Evolutionary conservation across 1,284 basidiomycete genomes (phyloP), one percentile per base, ranked within the genome.

Genomic region (Wallemia mellicola): DNA sequence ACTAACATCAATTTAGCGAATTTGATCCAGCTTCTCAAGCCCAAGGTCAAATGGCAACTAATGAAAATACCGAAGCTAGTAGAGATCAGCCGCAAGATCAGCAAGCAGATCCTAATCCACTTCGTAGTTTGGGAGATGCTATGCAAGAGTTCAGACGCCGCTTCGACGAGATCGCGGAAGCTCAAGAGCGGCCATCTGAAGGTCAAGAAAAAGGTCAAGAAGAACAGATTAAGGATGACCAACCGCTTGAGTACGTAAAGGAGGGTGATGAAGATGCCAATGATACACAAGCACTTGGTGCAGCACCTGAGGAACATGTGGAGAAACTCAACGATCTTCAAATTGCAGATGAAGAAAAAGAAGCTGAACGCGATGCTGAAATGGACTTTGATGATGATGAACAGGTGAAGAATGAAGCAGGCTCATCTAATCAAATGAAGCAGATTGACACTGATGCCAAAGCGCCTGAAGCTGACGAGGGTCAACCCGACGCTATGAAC

Each of bases 241-340:
- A 81, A 65, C 74, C 76, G 58, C 74, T 94, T 24, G 86, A 95
- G 68, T 91, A 94, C 69, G 73, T 86, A n/a, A 78, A 77, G 24
- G 79, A 83, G 7, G 74, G 74, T 57, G 78, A 80, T 28, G 80
- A 85, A 62, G 73, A 73, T 15, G 79, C 80, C 60, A 75, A 82
- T 57, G 79, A 84, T 59, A 82, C 85, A 76, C 88, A 96, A 69
- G 88, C 89, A 0, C 76, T 96, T 14, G 92, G 89, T 2, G 80
- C 85, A 1, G 83, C 89, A 0, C 78, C 77, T 14, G 80, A 84
- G 57, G 86, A 91, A 64, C 80, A 89, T 67, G 78, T 79, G 30
- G 81, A 84, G 30, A 86, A 82, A 66, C 74, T 95, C 58, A 78
- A 81, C 63, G 81, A 89, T 58, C 77, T 94, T 27, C 81, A 78